Evolutionary conservation across 176 grass and related monocot genomes (phyloP).

Genomic region (Thinopyrum elongatum): DNA sequence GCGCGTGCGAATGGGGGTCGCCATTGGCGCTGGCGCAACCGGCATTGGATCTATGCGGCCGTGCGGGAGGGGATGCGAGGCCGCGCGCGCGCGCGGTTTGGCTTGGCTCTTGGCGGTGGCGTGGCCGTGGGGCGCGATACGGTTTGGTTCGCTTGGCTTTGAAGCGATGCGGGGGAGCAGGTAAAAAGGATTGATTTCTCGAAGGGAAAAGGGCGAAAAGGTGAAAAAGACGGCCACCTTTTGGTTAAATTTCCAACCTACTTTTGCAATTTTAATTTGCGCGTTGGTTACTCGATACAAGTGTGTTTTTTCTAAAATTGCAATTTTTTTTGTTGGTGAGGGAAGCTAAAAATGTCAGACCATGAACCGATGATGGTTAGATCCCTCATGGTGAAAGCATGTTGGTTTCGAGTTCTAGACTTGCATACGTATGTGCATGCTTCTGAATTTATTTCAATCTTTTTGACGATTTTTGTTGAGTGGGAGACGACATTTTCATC

Average conservation of each 20-base stretch:
- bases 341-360: no score
- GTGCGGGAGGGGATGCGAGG: background rate
- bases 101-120: no score
- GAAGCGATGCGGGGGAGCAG: conserved; percentile 31
- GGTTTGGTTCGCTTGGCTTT: background rate
- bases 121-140: no score
- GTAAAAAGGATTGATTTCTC: conserved; percentile 10
- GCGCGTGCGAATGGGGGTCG: background rate
- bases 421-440: no score
- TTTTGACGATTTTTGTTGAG: rapidly evolving
- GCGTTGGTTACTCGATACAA: no score
- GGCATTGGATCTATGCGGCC: background rate
- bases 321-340: no score
- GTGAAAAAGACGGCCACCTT: background rate
- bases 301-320: no score
- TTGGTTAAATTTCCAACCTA: conserved; percentile 3
- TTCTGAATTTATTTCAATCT: no score
- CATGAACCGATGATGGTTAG: no score
- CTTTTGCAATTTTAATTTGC: background rate
- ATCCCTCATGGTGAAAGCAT: no score
- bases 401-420: no score
- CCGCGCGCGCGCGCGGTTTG: conserved; percentile 11
- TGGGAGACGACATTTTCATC: no score
- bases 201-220: background rate
- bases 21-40: background rate